Evolutionary conservation across 2,329 filamentous ascomycete genomes (phyloP), one percentile per base, ranked within the genome.

Genomic region (Fulvia fulva): DNA sequence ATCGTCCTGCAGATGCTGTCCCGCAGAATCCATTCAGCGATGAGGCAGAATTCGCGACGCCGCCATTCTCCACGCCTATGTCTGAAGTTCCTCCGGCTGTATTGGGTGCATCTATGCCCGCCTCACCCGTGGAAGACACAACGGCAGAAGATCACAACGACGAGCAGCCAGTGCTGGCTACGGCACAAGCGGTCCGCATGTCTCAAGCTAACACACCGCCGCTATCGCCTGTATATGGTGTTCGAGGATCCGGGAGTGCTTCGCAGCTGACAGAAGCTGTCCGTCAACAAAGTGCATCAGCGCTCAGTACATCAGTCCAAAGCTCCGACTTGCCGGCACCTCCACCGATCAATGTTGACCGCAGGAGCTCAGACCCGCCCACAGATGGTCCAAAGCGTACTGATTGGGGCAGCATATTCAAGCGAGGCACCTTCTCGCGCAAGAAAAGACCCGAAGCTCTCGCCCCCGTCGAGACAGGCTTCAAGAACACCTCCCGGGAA

Each of bases 401-500:
- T 12, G 71, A 71, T 22, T 89, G 91, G 79, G 84, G 86, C 3
- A 86, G 89, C 0, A 83, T 97, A 34, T 90, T 97, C 74, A 85
- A 84, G 67, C 88, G 88, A 73, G 83, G 83, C 26, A 66, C 65
- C 19, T 70, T 68, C 2, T 65, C 64, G 26, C 57, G 63, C 19
- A 65, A 47, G 28, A 63, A 63, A 26, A 82, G 76, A 74, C 84
- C 74, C 70, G 77, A 70, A 26, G 76, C 77, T 25, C 72, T 75
- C 62, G 80, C 70, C 2, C 82, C 88, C 3, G 88, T 90, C 0
- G 91, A 92, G n/a, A 67, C 68, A 19, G 79, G 77, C 0, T 94
- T 96, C 71, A 91, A 91, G 4, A 96, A 96, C 68, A 90, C 91
- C 0, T 96, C 92, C 1, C 84, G 91, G 63, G 92, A 96, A 69